Evolutionary conservation across 2,329 filamentous ascomycete genomes (phyloP), one percentile per base, ranked within the genome.

Genomic region (Neofusicoccum sp.): DNA sequence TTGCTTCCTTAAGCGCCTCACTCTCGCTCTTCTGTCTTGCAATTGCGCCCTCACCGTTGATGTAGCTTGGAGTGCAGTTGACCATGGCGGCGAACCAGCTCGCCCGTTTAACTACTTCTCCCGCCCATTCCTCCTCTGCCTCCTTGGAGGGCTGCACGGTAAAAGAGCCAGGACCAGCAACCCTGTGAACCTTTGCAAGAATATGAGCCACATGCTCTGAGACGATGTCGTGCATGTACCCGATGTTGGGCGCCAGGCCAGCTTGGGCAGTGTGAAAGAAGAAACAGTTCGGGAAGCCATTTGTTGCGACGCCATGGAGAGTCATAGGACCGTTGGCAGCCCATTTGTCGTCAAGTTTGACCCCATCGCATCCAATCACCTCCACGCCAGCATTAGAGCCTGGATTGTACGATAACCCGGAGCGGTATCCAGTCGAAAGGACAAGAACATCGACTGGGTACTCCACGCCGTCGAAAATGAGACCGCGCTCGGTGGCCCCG

Each of bases 271-370:
- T 41, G 2, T 43, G 41, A 41, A 70, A 68, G 65, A 80, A 78
- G 75, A 84, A 81, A 48, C 85, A 65, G 64, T 86, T 86, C 1
- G 84, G 84, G 62, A 86, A 86, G 0, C 75, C 77, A 63, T 73
- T 71, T 0, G 73, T 77, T 4, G 75, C 69, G 5, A 80, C 69
- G 8, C 83, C 84, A 68, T 86, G 84, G 0, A 86, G 73, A 0
- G 80, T 67, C 16, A 20, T 31, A 0, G 75, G 70, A 20, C 70
- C 69, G 16, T 51, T 31, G 3, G 14, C 33, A 6, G 3, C 20
- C 68, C 80, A 83, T 64, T 80, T 80, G 2, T 80, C 71, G 7
- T 76, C 75, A 38, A 85, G 69, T 11, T 78, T 71, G 3, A 70
- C 61, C 1, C 79, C 79, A 34, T 75, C 67, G 8, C 79, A 76